Evolutionary conservation across 257 asterid genomes (phyloP).

Genomic region (Sherardia arvensis): DNA sequence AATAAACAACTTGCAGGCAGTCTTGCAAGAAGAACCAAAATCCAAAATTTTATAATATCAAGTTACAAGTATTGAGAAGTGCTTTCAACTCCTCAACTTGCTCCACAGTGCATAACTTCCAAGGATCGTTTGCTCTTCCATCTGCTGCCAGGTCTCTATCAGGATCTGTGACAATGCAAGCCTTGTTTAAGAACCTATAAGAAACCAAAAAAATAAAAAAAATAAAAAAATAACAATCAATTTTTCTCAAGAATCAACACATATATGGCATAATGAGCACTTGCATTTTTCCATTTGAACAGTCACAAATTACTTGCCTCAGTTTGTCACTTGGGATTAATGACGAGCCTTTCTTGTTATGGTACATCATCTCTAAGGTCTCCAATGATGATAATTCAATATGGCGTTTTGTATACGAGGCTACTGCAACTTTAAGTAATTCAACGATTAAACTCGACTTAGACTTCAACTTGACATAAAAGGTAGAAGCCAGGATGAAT

Average conservation of each 20-base stretch:
- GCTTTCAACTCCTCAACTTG: constrained; percentile 74
- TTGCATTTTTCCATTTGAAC: not conserved
- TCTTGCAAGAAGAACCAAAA: too few species aligned
- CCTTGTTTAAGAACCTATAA: constrained; percentile 62
- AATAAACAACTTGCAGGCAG: too few species aligned
- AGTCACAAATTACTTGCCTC: constrained; percentile 24
- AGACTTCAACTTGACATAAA: constrained; percentile 39
- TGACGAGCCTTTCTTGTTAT: too few species aligned
- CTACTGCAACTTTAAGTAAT: too few species aligned
- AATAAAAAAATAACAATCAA: too few species aligned
- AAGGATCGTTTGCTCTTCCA: constrained; percentile 33
- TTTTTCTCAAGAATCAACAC: not conserved
- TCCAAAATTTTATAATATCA: too few species aligned
- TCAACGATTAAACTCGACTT: constrained; percentile 34
- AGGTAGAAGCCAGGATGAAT: constrained; percentile 44
- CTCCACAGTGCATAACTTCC: constrained; percentile 59
- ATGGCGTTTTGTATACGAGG: constrained; percentile 45
- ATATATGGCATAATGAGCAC: not conserved
- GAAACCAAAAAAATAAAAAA: too few species aligned
- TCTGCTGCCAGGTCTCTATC: constrained; percentile 25
- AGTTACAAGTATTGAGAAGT: constrained; percentile 16
- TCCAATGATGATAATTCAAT: constrained; percentile 14
- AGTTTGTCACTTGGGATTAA: too few species aligned
- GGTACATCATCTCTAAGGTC: constrained; percentile 15
- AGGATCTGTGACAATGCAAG: constrained; percentile 48